phyloP scores from a whole-genome alignment of 164 flowering plant genomes.

The Umbellularia californica region DNA sequence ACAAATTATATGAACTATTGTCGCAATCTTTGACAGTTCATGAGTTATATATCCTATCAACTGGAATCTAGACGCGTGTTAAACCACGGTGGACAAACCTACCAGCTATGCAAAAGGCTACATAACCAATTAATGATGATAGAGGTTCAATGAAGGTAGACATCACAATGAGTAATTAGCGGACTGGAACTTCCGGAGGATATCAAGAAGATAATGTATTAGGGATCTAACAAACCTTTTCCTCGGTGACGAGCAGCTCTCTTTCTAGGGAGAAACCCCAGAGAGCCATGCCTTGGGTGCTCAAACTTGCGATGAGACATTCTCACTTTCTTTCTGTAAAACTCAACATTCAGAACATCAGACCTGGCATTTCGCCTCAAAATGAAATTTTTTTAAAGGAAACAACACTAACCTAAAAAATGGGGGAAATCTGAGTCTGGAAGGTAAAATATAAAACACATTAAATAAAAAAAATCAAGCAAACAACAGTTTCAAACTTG shows the following conservation, averaged over 20 bases:
- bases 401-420: neutral
- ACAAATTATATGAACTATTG: neutral
- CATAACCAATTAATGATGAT: neutral
- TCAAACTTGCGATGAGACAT: slow-evolving; percentile 76
- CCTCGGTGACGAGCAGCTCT: slow-evolving; percentile 66
- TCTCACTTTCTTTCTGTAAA: slow-evolving; percentile 1
- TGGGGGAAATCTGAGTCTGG: too few species aligned
- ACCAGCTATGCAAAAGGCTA: neutral
- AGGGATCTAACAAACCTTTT: slow-evolving; percentile 33
- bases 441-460: neutral
- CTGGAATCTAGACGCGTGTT: neutral
- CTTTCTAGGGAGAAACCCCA: slow-evolving; percentile 69
- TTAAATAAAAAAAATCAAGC: too few species aligned
- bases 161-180: neutral
- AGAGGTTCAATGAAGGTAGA: neutral
- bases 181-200: neutral
- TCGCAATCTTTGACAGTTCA: neutral
- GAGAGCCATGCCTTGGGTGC: slow-evolving; percentile 65
- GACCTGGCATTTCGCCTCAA: neutral
- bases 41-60: neutral
- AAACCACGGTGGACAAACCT: neutral
- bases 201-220: neutral
- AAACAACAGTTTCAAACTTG: slow-evolving; percentile 24
- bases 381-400: neutral
- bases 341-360: neutral